A percentile compares a stretch with the other conserved stretches of the same genome.
phyloP scores from a whole-genome alignment of 176 grass and related monocot species.

The Eragrostis nindensis region DNA sequence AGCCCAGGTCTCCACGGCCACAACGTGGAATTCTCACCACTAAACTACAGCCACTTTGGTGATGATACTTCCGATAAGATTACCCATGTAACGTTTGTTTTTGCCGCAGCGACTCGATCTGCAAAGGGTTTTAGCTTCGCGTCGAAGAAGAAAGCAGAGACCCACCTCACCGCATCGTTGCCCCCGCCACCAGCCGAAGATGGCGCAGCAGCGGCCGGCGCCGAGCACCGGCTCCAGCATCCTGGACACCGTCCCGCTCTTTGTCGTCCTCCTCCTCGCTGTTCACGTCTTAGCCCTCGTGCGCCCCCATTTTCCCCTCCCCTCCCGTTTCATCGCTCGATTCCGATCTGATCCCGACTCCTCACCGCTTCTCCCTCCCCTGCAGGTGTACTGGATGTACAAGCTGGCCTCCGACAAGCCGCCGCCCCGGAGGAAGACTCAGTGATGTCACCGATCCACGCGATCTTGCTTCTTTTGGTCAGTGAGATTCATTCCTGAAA shows the following conservation, averaged over 20 bases:
- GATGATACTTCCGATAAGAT: too few relatives aligned
- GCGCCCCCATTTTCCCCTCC: neutral
- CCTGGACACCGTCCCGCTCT: slow-evolving; percentile 48
- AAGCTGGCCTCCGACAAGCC: slow-evolving; percentile 56
- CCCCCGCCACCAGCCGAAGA: neutral
- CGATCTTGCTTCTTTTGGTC: neutral
- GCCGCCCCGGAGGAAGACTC: slow-evolving; percentile 52
- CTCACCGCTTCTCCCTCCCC: neutral
- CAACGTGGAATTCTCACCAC: slow-evolving; percentile 85
- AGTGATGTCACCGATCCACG: slow-evolving; percentile 29
- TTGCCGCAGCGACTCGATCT: neutral
- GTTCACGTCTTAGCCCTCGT: slow-evolving; percentile 54
- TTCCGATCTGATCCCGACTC: neutral
- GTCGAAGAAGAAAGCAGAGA: neutral
- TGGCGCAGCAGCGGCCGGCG: slow-evolving; percentile 27
- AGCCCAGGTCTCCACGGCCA: slow-evolving; percentile 86
- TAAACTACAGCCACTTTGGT: slow-evolving; percentile 75
- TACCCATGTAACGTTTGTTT: too few relatives aligned
- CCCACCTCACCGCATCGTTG: neutral
- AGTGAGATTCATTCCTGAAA: slow-evolving; percentile 23
- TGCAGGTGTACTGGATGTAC: slow-evolving; percentile 71
- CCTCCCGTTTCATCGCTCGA: neutral
- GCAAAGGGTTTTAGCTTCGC: neutral
- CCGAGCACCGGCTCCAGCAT: neutral
- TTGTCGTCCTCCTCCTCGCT: slow-evolving; percentile 47